Evolutionary conservation across 2,329 filamentous ascomycete species (phyloP).

Genomic region (Esteya vermicola): DNA sequence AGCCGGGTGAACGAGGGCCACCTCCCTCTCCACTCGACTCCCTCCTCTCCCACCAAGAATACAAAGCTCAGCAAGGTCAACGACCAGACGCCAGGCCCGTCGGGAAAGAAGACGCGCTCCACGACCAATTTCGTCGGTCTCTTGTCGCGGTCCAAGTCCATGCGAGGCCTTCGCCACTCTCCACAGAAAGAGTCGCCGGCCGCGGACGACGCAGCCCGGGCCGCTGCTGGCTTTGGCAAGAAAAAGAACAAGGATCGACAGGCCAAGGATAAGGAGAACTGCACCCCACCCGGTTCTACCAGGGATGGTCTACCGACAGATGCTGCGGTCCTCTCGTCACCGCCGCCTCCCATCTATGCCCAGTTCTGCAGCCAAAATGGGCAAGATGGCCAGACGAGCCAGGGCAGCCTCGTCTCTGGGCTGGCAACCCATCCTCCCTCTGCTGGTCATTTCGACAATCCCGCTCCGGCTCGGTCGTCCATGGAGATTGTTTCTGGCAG

Average conservation of each 20-base stretch:
- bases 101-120: constrained; percentile 43
- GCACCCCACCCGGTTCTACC: constrained; percentile 40
- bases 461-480: constrained; percentile 8
- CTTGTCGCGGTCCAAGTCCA: constrained; percentile 60
- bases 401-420: too few species aligned
- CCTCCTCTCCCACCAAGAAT: constrained; percentile 42
- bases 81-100: neutral
- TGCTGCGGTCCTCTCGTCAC: constrained; percentile 14
- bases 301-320: constrained; percentile 1
- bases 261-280: constrained; percentile 68
- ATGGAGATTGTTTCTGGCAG: neutral
- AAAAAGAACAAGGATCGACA: constrained; percentile 14
- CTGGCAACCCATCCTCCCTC: constrained; percentile 3
- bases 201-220: constrained; percentile 19
- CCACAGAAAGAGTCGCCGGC: constrained; percentile 9
- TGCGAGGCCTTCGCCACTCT: constrained; percentile 48
- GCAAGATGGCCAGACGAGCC: neutral
- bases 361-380: constrained; percentile 43
- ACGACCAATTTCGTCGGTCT: constrained; percentile 68
- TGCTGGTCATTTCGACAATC: neutral
- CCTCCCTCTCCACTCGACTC: neutral
- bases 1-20: neutral
- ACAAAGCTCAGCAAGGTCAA: neutral
- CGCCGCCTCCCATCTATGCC: constrained; percentile 69
- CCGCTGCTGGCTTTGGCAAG: constrained; percentile 10